Evolutionary conservation across 352 stramenopile genomes (phyloP).

Genomic region (Phytophthora syringae): DNA sequence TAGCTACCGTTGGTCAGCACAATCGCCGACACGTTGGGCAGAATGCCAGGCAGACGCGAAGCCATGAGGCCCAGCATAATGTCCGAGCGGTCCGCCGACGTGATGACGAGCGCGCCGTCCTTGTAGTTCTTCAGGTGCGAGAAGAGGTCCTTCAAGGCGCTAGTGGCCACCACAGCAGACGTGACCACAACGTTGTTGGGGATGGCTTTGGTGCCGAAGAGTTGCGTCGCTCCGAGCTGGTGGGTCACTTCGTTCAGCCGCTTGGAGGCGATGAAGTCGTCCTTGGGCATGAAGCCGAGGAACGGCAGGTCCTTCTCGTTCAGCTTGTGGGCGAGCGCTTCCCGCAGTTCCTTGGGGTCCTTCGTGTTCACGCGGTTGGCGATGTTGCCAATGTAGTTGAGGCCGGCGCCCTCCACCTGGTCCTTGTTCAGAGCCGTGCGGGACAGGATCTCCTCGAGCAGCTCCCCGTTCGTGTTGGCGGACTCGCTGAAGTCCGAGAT

Average conservation of each 20-base stretch:
- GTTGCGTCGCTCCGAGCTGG: conserved; percentile 66
- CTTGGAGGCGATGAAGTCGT: conserved; percentile 80
- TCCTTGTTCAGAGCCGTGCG: conserved; percentile 68
- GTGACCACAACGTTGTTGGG: conserved; percentile 79
- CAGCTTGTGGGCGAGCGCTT: conserved; percentile 41
- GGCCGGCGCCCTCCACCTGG: conserved; percentile 57
- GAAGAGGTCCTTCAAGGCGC: conserved; percentile 77
- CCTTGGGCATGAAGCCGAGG: conserved; percentile 69
- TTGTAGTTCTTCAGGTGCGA: conserved; percentile 81
- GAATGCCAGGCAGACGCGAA: conserved; percentile 68
- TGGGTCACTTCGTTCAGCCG: conserved; percentile 77
- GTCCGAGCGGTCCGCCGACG: conserved; percentile 78
- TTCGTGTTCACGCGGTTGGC: conserved; percentile 65
- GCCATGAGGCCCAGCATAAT: conserved; percentile 74
- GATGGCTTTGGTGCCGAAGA: conserved; percentile 66
- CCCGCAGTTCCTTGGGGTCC: conserved; percentile 48
- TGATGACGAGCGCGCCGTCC: conserved; percentile 79
- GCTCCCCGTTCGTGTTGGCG: conserved; percentile 30
- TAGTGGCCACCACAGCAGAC: conserved; percentile 69
- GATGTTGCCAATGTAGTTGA: conserved; percentile 79
- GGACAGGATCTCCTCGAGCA: conserved; percentile 60
- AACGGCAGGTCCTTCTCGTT: conserved; percentile 55
- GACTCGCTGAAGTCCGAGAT: conserved; percentile 60
- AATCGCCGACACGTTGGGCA: conserved; percentile 74
- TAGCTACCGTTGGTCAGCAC: conserved; percentile 82